Percentiles rank a stretch among this genome's conserved stretches.
Evolutionary conservation across 2,329 filamentous ascomycete genomes (phyloP).

Genomic region (Bisporella sp.): DNA sequence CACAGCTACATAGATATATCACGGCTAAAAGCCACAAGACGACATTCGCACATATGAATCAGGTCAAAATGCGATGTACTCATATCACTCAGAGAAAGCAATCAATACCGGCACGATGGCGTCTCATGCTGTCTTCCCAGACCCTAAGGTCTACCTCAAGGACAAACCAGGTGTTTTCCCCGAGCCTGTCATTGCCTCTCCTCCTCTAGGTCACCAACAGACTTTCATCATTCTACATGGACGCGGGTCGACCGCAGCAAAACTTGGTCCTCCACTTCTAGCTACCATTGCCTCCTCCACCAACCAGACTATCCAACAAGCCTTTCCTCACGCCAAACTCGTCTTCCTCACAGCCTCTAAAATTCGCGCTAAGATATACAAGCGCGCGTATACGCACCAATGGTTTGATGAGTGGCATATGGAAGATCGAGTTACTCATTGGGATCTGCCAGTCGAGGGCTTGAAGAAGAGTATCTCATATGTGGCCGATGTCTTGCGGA

Average conservation of each 20-base stretch:
- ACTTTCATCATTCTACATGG: slow-evolving; percentile 44
- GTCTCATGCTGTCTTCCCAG: too few species aligned
- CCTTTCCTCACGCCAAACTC: slow-evolving; percentile 38
- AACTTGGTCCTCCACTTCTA: slow-evolving; percentile 36
- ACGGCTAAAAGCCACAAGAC: too few species aligned
- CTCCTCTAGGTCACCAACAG: slow-evolving; percentile 28
- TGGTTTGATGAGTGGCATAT: slow-evolving; percentile 40
- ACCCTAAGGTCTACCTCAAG: not conserved
- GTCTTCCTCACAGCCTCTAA: slow-evolving; percentile 43
- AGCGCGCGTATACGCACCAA: slow-evolving; percentile 33
- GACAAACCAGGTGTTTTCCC: slow-evolving; percentile 7
- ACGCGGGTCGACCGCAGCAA: slow-evolving; percentile 35
- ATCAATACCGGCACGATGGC: too few species aligned
- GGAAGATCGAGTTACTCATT: slow-evolving; percentile 19
- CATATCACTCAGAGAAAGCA: too few species aligned
- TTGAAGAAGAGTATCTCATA: slow-evolving; percentile 36
- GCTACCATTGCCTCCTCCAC: slow-evolving; percentile 13
- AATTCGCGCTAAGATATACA: slow-evolving; percentile 33
- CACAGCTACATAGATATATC: too few species aligned
- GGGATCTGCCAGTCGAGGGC: slow-evolving; percentile 30
- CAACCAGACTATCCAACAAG: slow-evolving; percentile 7
- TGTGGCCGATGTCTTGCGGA: slow-evolving; percentile 31
- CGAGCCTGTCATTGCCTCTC: slow-evolving; percentile 9
- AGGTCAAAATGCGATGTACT: too few species aligned
- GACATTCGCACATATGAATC: too few species aligned